Evolutionary conservation across 257 asterid genomes (phyloP), one percentile per base, ranked within the genome.

Genomic region (Agastache rugosa): DNA sequence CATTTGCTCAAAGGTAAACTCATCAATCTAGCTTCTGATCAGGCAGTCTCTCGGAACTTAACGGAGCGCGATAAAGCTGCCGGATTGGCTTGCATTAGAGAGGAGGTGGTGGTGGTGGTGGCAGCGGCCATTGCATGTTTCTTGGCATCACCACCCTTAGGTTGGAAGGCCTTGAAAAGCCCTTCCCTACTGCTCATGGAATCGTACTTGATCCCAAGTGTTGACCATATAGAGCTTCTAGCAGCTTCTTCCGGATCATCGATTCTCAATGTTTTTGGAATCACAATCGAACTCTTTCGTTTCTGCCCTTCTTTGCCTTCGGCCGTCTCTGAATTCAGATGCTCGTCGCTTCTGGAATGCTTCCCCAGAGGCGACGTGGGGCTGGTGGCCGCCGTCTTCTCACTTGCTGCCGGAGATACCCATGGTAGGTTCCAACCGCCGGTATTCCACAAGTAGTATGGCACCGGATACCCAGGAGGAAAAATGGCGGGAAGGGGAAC

Each of bases 241-340:
- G 96, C 97, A 41, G 98, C 98, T 82, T 93, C 98, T 39, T 89
- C 96, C 6, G 96, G 98, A 72, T 93, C 96, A 74, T 88, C 95
- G 27, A 91, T 87, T 74, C 98, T 82, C 87, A 93, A 78, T 0
- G 94, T 88, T 72, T 91, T 91, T 1, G 97, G 98, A 27, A 93
- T 82, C 72, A 90, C 81, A 34, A 92, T 78, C 11, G 90, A 75
- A 50, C 16, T 47, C 75, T 58, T 78, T 73, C 29, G 63, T 11
- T 11, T 69, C 63, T 3, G 20, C 10, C 19, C 19, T 69, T 73
- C 74, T 55, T 15, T 35, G 8, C 16, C 56, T 39, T 62, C 81
- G 1, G 81, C 59, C 27, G 74, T 29, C 72, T 73, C 62, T 72
- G 80, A 19, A 14, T 69, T 75, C 10, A 84, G 72, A 72, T 84